phyloP scores from a whole-genome alignment of 2,329 filamentous ascomycete genomes.

The Sclerotinia subarctica region DNA sequence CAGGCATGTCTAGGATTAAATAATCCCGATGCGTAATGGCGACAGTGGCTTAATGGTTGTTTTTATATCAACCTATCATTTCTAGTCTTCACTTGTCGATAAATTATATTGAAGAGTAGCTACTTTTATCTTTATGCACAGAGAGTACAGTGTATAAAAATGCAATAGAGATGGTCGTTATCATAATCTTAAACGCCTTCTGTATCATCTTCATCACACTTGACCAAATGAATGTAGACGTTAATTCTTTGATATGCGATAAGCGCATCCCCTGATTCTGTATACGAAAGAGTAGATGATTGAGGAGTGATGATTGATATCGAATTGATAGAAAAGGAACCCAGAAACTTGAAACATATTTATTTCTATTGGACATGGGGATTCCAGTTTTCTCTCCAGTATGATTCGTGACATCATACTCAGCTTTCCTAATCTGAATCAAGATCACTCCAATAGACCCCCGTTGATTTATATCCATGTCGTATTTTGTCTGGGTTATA shows the following conservation, averaged over 20 bases:
- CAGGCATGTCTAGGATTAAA: neutral
- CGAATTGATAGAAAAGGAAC: neutral
- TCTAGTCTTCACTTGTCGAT: neutral
- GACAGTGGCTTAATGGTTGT: neutral
- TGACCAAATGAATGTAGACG: neutral
- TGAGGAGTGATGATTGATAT: neutral
- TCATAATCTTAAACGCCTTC: neutral
- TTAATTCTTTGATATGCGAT: neutral
- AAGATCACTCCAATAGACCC: neutral
- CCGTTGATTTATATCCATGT: neutral
- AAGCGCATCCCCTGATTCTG: neutral
- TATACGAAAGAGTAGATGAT: neutral
- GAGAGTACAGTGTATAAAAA: neutral
- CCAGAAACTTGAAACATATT: neutral
- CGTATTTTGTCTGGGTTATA: too few relatives aligned
- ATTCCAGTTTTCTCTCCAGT: neutral
- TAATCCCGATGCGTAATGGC: neutral
- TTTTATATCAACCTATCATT: neutral
- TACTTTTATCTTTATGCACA: neutral
- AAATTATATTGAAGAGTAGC: neutral
- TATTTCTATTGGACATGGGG: neutral
- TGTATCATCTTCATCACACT: neutral
- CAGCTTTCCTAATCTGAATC: neutral
- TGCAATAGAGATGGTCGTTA: neutral
- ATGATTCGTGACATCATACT: conserved; percentile 1